A percentile compares a stretch with the other conserved stretches of the same genome.
Conservation (phyloP, 805 yeast species). For the Gaillardinia entomophila region DNA sequence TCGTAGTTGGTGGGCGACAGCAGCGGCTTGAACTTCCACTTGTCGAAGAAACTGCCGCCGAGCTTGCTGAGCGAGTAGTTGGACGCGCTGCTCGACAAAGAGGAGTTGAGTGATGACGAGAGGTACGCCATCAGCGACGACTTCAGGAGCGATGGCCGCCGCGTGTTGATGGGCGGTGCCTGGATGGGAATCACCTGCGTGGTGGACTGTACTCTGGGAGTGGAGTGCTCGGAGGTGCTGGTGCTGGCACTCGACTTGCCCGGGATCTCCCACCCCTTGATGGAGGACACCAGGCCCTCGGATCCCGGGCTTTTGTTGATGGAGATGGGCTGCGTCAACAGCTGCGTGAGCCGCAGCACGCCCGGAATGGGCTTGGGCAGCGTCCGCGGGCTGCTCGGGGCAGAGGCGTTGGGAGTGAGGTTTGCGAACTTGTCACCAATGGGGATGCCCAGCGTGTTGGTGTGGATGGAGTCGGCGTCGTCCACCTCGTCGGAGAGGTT, state of each 20-base stretch:
- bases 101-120: conserved; percentile 36
- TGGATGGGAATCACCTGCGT: conserved; percentile 8
- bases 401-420: not conserved
- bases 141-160: conserved; percentile 26
- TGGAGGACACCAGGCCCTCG: conserved; percentile 18
- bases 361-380: not conserved
- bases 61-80: conserved; percentile 35
- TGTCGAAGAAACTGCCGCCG: conserved; percentile 40
- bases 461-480: not conserved
- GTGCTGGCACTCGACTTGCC: conserved; percentile 25
- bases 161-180: conserved; percentile 1
- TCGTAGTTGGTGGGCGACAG: conserved; percentile 20
- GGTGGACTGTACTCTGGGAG: conserved; percentile 15
- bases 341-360: too few relatives aligned
- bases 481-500: not conserved
- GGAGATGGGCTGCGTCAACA: too few relatives aligned
- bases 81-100: conserved; percentile 30
- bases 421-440: not conserved
- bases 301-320: not conserved
- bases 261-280: conserved; percentile 46
- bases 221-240: conserved; percentile 10
- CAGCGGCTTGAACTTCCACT: too few relatives aligned
- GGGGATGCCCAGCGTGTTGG: not conserved
- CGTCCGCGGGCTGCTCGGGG: not conserved
- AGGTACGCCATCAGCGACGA: conserved; percentile 34